Evolutionary conservation across 768 basidiomycete genomes (phyloP).

Genomic region (Scleroderma citrinum): DNA sequence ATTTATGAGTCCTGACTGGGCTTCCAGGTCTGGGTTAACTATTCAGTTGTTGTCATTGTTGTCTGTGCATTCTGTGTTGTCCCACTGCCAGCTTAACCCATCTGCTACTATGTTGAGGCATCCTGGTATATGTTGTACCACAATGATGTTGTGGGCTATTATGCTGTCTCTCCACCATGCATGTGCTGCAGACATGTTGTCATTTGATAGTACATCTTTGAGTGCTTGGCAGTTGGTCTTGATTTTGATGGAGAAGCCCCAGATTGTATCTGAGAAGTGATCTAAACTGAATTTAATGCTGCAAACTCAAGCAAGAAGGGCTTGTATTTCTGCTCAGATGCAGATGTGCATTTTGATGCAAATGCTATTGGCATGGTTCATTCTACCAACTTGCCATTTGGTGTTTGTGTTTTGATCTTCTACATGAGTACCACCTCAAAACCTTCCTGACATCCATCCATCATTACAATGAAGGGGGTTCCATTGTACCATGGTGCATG

Average conservation of each 20-base stretch:
- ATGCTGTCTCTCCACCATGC: too few relatives aligned
- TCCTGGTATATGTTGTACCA: too few relatives aligned
- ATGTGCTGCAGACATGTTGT: conserved; percentile 19
- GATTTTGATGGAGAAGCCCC: too few relatives aligned
- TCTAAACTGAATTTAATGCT: conserved; percentile 30
- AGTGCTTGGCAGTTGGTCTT: too few relatives aligned
- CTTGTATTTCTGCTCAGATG: conserved; percentile 25
- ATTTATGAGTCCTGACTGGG: too few relatives aligned
- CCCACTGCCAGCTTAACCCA: too few relatives aligned
- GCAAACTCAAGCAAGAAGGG: conserved; percentile 34
- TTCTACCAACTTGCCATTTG: not conserved
- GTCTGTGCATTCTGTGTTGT: too few relatives aligned
- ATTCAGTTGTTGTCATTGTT: too few relatives aligned
- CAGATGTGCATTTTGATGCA: conserved; percentile 30
- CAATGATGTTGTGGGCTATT: too few relatives aligned
- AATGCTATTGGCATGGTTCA: conserved; percentile 18
- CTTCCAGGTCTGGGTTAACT: too few relatives aligned
- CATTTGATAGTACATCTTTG: conserved; percentile 17
- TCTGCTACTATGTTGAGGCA: too few relatives aligned
- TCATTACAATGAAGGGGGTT: conserved; percentile 12
- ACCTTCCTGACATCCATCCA: conserved; percentile 17
- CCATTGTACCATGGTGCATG: conserved; percentile 10
- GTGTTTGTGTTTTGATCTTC: not conserved
- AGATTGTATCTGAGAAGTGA: conserved; percentile 27
- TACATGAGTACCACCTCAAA: conserved; percentile 14